Evolutionary conservation across 1,139 yeast genomes (phyloP).

Genomic region (Ogataea hybrid): DNA sequence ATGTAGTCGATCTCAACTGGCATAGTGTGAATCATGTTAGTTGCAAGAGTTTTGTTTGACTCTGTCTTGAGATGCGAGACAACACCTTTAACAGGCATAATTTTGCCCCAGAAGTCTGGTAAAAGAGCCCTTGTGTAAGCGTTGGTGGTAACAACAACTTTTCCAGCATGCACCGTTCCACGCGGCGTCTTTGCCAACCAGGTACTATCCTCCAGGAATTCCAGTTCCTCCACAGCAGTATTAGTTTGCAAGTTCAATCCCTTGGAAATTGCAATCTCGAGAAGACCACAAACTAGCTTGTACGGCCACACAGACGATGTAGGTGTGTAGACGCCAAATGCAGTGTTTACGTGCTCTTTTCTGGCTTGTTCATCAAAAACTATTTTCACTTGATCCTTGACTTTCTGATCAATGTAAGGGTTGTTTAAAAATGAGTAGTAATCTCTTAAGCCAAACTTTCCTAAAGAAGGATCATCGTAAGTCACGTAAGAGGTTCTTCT

Average conservation of each 20-base stretch:
- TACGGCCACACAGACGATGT: conserved; percentile 45
- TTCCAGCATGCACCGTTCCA: conserved; percentile 34
- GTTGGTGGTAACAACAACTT: conserved; percentile 41
- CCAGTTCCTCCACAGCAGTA: conserved; percentile 35
- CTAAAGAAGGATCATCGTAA: conserved; percentile 23
- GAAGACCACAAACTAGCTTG: conserved; percentile 36
- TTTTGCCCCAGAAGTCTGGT: conserved; percentile 25
- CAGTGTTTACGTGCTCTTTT: conserved; percentile 22
- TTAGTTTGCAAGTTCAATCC: conserved; percentile 42
- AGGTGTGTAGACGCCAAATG: conserved; percentile 37
- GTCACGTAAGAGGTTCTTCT: conserved; percentile 35
- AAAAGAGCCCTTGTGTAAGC: conserved; percentile 38
- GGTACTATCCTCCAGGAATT: conserved; percentile 24
- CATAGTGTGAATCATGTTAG: conserved; percentile 25
- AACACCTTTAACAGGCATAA: conserved; percentile 30
- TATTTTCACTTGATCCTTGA: conserved; percentile 26
- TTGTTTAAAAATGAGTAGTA: conserved; percentile 25
- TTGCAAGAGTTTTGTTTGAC: conserved; percentile 5
- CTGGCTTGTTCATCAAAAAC: conserved; percentile 26
- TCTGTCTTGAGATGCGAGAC: conserved; percentile 27
- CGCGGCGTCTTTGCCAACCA: conserved; percentile 33
- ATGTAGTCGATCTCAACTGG: conserved; percentile 29
- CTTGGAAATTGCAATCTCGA: conserved; percentile 32
- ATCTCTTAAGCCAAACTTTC: conserved; percentile 20
- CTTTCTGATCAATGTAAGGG: conserved; percentile 22